These are phyloP conservation scores for Coffea eugenioides DNA, from an alignment of 257 asterid genomes.

Conservation along the genomic window DNA sequence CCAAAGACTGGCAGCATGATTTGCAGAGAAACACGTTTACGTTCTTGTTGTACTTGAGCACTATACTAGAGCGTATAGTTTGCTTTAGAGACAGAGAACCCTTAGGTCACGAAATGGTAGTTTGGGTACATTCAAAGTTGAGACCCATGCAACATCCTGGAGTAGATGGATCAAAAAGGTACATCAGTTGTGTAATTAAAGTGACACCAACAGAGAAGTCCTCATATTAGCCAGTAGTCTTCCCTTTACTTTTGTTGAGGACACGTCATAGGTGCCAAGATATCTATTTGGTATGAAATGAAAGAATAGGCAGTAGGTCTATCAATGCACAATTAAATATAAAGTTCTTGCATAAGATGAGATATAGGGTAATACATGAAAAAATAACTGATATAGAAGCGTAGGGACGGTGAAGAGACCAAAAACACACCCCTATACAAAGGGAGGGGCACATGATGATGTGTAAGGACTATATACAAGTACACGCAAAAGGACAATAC, in stretches of 20 bases:
- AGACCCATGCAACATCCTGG: conserved; percentile 54
- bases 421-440: too few species aligned
- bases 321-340: too few species aligned
- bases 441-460: background rate
- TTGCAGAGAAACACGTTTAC: conserved; percentile 31
- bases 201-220: background rate
- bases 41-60: conserved; percentile 40
- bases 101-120: conserved; percentile 46
- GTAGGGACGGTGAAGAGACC: too few species aligned
- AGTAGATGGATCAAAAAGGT: background rate
- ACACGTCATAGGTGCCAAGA: background rate
- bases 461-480: background rate
- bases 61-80: conserved; percentile 53
- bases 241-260: background rate
- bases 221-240: background rate
- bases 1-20: background rate
- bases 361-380: background rate
- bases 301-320: too few species aligned
- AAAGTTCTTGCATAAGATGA: background rate
- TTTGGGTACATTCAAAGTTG: conserved; percentile 45
- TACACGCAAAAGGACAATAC: background rate
- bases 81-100: conserved; percentile 36
- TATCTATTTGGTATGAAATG: background rate
- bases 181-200: background rate
- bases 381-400: too few species aligned